Base-by-base conservation (phyloP, 169 alveolate genomes). In the Plasmodium reichenowi region DNA sequence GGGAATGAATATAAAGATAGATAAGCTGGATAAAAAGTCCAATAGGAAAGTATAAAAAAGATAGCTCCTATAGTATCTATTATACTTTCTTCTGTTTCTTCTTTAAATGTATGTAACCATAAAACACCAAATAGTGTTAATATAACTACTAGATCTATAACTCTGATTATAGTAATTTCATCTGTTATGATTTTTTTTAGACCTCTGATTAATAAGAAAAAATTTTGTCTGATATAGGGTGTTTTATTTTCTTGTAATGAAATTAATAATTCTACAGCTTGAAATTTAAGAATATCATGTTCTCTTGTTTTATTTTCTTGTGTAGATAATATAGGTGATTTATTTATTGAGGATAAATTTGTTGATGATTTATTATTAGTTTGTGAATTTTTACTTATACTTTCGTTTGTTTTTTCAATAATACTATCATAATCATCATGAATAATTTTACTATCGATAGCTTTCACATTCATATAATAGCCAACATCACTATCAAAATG, bases 1-100 rank as follows among this genome's bases (percentile, higher is more conserved):
- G 94, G 94, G 63, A 92, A 88, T 12, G 94, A 73, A 58, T 74
- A 71, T 60, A 85, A 86, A 15, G 93, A 88, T n/a, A 91, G 47
- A 45, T 62, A 70, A 45, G 88, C 91, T 56, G 80, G 80, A 67
- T 86, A 75, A 50, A 72, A 75, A 1, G 87, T 91, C 91, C 86
- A 91, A 67, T 62, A 91, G 45, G 72, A 70, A 15, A 67, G 60
- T 5, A 87, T 87, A 75, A 87, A 87, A 58, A 87, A 87, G 8
- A 87, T 74, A 2, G 86, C 86, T 7, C 92, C 92, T 20, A 87
- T 64, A 2, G 88, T 52, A 20, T 87, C 92, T 67, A 73, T 56
- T 47, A 87, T 67, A 10, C 74, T 56, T 6, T 67, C 80, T 45
- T 72, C 88, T 12, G 86, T 67, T 38, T 85, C 83, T 17, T 64